Conservation (phyloP, 345 rosid genomes). For the Rhizophora apiculata region DNA sequence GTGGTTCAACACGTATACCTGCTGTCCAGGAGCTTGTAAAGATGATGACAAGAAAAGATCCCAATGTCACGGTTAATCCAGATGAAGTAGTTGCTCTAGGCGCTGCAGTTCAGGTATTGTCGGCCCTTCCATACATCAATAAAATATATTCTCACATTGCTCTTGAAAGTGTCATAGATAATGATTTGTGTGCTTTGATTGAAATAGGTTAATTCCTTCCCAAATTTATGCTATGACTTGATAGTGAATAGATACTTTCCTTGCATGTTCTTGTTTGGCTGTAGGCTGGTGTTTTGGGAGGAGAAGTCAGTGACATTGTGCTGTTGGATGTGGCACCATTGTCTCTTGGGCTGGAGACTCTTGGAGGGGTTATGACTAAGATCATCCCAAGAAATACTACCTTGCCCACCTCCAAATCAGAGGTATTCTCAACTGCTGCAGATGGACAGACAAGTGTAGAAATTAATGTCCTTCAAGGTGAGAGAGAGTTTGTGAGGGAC, state of each 20-base stretch:
- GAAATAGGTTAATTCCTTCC: neutral
- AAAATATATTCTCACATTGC: too few relatives aligned
- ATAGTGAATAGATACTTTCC: neutral
- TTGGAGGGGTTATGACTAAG: slow-evolving; percentile 98
- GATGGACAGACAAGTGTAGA: slow-evolving; percentile 99
- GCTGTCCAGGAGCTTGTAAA: slow-evolving; percentile 93
- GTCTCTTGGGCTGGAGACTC: slow-evolving; percentile 89
- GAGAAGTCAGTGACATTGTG: slow-evolving; percentile 96
- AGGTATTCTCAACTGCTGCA: slow-evolving; percentile 97
- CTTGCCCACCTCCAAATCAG: slow-evolving; percentile 92
- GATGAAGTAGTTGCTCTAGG: slow-evolving; percentile 99
- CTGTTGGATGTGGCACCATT: slow-evolving; percentile 84
- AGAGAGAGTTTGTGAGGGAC: slow-evolving; percentile 93
- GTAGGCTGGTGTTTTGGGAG: slow-evolving; percentile 93
- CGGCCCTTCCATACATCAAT: neutral
- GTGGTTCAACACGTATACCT: slow-evolving; percentile 97
- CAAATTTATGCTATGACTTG: neutral
- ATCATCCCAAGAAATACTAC: slow-evolving; percentile 94
- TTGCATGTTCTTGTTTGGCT: neutral
- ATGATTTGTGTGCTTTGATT: neutral
- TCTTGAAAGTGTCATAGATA: too few relatives aligned
- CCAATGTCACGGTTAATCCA: slow-evolving; percentile 94
- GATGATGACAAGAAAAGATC: slow-evolving; percentile 88
- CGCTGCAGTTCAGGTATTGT: slow-evolving; percentile 91
- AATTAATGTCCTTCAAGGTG: slow-evolving; percentile 95